phyloP scores from a whole-genome alignment of 2,329 filamentous ascomycete genomes.

The Aureobasidium sp. region DNA sequence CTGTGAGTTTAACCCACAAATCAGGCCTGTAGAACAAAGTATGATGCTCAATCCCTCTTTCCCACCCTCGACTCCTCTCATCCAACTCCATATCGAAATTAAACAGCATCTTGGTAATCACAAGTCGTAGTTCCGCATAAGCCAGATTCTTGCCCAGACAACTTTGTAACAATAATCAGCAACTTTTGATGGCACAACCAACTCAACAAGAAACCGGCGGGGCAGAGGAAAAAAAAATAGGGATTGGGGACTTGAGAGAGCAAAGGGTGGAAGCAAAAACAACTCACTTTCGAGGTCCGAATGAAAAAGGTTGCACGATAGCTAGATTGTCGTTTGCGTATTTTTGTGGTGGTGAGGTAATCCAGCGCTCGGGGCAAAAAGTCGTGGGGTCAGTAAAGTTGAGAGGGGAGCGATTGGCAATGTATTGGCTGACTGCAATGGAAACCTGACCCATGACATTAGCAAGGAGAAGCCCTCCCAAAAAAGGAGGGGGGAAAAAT shows the following conservation, averaged over 20 bases:
- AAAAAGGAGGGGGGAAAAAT: too few relatives aligned
- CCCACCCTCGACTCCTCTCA: slow-evolving; percentile 22
- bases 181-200: too few relatives aligned
- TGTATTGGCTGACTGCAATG: slow-evolving; percentile 19
- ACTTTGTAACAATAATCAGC: too few relatives aligned
- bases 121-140: slow-evolving; percentile 32
- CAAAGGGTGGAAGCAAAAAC: too few relatives aligned
- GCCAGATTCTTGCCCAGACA: slow-evolving; percentile 29
- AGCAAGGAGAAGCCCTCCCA: not conserved
- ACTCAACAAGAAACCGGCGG: too few relatives aligned
- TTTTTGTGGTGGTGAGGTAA: slow-evolving; percentile 24
- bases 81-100: slow-evolving; percentile 34
- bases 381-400: slow-evolving; percentile 26
- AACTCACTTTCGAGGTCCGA: slow-evolving; percentile 29
- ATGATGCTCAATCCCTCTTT: slow-evolving; percentile 18
- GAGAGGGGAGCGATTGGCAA: slow-evolving; percentile 23
- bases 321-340: slow-evolving; percentile 26
- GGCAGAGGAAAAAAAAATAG: too few relatives aligned
- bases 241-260: too few relatives aligned
- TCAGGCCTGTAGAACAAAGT: slow-evolving; percentile 18
- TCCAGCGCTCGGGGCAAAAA: slow-evolving; percentile 36
- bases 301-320: slow-evolving; percentile 28
- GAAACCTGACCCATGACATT: slow-evolving; percentile 4
- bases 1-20: slow-evolving; percentile 23
- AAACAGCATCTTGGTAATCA: slow-evolving; percentile 35